Percentiles rank a stretch among this genome's conserved stretches.
These are phyloP conservation scores for Jatropha multifida DNA, from an alignment of 441 rosid genomes.

Conservation along the genomic window DNA sequence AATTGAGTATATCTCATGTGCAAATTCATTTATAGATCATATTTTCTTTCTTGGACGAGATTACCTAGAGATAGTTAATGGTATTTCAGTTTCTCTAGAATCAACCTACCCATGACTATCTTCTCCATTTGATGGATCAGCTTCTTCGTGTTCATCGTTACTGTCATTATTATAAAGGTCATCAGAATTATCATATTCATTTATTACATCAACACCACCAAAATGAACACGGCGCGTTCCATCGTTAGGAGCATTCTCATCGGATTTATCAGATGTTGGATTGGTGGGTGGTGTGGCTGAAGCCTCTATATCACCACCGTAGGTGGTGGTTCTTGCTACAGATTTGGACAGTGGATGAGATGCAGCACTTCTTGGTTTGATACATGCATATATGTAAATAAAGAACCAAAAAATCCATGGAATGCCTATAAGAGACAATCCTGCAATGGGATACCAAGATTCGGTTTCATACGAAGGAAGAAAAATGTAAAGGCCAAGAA, in stretches of 20 bases:
- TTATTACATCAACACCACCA: constrained; percentile 45
- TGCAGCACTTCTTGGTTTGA: constrained; percentile 25
- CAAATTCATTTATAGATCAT: not conserved
- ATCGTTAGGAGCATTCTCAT: not conserved
- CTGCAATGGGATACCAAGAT: constrained; percentile 47
- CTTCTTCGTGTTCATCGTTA: not conserved
- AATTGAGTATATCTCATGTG: no score
- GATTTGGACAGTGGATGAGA: not conserved
- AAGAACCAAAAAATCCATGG: constrained; percentile 78
- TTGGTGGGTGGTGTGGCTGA: not conserved
- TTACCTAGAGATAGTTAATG: constrained; percentile 24
- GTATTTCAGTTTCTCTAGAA: constrained; percentile 29
- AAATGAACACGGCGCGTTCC: constrained; percentile 51
- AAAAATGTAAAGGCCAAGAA: constrained; percentile 51
- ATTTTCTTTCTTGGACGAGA: constrained; percentile 5
- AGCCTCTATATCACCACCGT: constrained; percentile 8
- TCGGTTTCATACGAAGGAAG: constrained; percentile 26
- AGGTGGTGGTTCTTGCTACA: not conserved
- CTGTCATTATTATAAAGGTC: not conserved
- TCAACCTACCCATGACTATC: not conserved
- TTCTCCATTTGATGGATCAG: constrained; percentile 9
- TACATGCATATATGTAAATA: constrained; percentile 49
- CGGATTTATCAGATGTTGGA: not conserved
- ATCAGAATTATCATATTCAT: constrained; percentile 21
- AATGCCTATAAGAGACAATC: constrained; percentile 54